A percentile compares a stretch with the other conserved stretches of the same genome.
phyloP scores from a whole-genome alignment of 2,329 filamentous ascomycete genomes.

The Cytospora schulzeri region DNA sequence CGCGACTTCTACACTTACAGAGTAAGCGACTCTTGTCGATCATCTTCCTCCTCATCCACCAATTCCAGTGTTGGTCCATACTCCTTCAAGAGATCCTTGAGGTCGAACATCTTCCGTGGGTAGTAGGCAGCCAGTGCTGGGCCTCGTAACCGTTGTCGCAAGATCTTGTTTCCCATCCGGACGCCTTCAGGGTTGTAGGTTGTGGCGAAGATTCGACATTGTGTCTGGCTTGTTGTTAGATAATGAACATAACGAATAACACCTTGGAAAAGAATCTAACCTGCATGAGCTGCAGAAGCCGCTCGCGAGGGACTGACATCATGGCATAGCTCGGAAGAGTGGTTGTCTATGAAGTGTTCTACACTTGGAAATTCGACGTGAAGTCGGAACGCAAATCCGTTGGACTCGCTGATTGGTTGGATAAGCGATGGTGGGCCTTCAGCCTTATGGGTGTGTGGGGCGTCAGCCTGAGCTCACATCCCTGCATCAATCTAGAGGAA shows the following conservation, averaged over 20 bases:
- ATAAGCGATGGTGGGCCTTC: constrained; percentile 28
- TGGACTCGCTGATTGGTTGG: constrained; percentile 29
- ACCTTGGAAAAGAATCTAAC: constrained; percentile 44
- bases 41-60: constrained; percentile 75
- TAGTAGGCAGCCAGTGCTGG: constrained; percentile 86
- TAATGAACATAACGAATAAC: constrained; percentile 4
- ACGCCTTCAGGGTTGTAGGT: constrained; percentile 84
- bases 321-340: constrained; percentile 40
- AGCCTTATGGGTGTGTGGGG: constrained; percentile 7
- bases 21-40: constrained; percentile 75
- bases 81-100: constrained; percentile 71
- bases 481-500: background rate
- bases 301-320: constrained; percentile 64
- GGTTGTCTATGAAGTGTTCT: constrained; percentile 11
- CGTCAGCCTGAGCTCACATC: background rate
- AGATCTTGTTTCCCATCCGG: constrained; percentile 87
- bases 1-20: constrained; percentile 48
- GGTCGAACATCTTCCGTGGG: constrained; percentile 70
- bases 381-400: constrained; percentile 22
- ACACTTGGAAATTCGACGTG: constrained; percentile 12
- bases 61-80: constrained; percentile 69
- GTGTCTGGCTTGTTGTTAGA: constrained; percentile 57
- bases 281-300: constrained; percentile 76
- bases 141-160: constrained; percentile 86
- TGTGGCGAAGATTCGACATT: constrained; percentile 89